Evolutionary conservation across 257 asterid genomes (phyloP), one percentile per base, ranked within the genome.

Genomic region (Plectranthus barbatus): DNA sequence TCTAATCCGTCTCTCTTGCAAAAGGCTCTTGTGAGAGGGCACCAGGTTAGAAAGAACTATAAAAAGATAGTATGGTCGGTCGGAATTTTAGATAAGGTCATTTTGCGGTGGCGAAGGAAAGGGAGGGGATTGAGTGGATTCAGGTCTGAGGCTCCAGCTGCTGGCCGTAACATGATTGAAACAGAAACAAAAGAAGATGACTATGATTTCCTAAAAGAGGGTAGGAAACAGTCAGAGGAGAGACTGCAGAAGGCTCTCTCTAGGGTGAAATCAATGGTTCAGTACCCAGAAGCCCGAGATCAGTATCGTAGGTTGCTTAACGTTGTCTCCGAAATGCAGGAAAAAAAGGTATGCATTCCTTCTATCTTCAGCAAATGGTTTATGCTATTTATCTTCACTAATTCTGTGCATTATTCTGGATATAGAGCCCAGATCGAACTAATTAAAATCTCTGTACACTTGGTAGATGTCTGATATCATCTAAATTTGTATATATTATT

Each of bases 11-110:
- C 42, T 50, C 65, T 74, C 56, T 62, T 64, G 4, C 57, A n/a
- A 72, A 76, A 91, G 98, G 98, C 98, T 53, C 96, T 84, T 65
- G 91, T 91, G 49, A 88, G 98, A 75, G 98, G 96, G 68, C 94
- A 88, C 76, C 98, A 91, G 76, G 96, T 88, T 60, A 82, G 98
- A 86, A 88, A 86, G 86, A 84, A 88, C 75, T 83, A 85, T 64
- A 81, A 74, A 67, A 81, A 79, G 75, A 85, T 91, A 64, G 76
- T 84, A 68, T 91, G 98, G 98, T 91, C 96, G 1, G 98, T 91
- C 2, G 96, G 96, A 65, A 80, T 91, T 26, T 64, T 91, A 72
- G 98, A 91, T 68, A 87, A 88, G 81, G 80, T 86, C 65, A 86
- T 91, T 57, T 77, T 91, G 72, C 81, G 88, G 21, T 91, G 98